phyloP scores from a whole-genome alignment of 208 protist genomes.

The Leishmania martiniquensis region DNA sequence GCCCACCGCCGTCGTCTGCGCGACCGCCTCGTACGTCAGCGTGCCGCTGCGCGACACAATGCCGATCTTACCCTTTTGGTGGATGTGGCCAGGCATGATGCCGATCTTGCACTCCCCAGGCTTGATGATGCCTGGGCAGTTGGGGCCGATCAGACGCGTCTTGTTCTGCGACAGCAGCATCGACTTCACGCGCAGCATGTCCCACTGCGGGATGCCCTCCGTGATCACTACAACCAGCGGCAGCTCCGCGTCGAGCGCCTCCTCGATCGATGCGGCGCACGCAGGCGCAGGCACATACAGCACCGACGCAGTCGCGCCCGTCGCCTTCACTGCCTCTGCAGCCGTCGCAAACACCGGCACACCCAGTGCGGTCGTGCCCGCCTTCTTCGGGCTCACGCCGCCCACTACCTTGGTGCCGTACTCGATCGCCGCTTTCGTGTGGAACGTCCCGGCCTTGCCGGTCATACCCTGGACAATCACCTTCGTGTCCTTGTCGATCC shows the following conservation, averaged over 20 bases:
- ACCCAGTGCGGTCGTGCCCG: constrained; percentile 93
- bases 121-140: constrained; percentile 98
- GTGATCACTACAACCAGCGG: constrained; percentile 98
- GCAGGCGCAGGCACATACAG: constrained; percentile 98
- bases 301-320: constrained; percentile 95
- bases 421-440: constrained; percentile 96
- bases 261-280: constrained; percentile 96
- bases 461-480: constrained; percentile 99
- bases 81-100: constrained; percentile 99
- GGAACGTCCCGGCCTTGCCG: constrained; percentile 98
- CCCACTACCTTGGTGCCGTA: constrained; percentile 99
- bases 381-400: constrained; percentile 97
- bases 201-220: constrained; percentile 99
- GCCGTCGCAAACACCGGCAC: constrained; percentile 96
- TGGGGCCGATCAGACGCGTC: constrained; percentile 97
- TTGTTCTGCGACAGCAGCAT: constrained; percentile 93
- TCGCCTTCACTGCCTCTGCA: constrained; percentile 90
- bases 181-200: constrained; percentile 96
- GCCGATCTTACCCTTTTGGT: constrained; percentile 98
- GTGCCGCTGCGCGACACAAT: constrained; percentile 99
- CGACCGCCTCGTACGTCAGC: constrained; percentile 99
- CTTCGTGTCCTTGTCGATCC: constrained; percentile 96
- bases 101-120: constrained; percentile 99
- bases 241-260: constrained; percentile 98
- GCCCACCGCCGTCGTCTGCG: constrained; percentile 96